Evolutionary conservation across 2,329 filamentous ascomycete species (phyloP), one percentile per base, ranked within the genome.

Genomic region (Aspergillus carbonarius): DNA sequence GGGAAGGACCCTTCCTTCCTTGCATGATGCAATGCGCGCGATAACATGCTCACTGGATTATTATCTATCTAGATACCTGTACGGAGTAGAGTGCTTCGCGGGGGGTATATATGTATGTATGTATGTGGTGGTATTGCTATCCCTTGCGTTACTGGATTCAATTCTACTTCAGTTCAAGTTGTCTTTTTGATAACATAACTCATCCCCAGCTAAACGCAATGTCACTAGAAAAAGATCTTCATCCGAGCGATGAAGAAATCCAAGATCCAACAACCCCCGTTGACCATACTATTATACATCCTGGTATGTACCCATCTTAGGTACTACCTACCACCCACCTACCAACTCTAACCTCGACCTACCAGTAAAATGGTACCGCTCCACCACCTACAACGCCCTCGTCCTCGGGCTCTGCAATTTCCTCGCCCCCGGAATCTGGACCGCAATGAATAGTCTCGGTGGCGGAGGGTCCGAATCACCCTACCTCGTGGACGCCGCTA

Each of bases 321-420:
- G 30, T 32, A 10, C 27, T 25, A n/a, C 27, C 17, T 23, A 13
- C 2, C 23, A n/a, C 8, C 39, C 23, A 59, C 55, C 55, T 8
- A 57, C 17, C 39, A 18, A 40, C 1, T 10, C 17, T 13, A n/a
- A 15, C 47, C 5, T 5, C n/a, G 15, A 7, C 17, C 17, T 5
- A 8, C 7, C 30, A 85, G 84, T 84, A 18, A 85, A 82, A 80
- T 90, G 88, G 88, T 84, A 90, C 68, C 84, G 86, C 25, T 88
- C 86, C 1, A 89, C 88, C 0, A 87, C 88, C 64, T 91, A 85
- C 76, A 91, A 91, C 75, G 86, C 88, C 53, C 83, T 87, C 32
- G 83, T 92, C 39, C 82, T 92, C 1, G 88, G 89, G 0, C 72
- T 91, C 9, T 90, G 86, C 74, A 90, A 89, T 68, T 84, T 91